phyloP scores from a whole-genome alignment of 129 eudicot genomes.

The Rutidosis leptorrhynchoides region DNA sequence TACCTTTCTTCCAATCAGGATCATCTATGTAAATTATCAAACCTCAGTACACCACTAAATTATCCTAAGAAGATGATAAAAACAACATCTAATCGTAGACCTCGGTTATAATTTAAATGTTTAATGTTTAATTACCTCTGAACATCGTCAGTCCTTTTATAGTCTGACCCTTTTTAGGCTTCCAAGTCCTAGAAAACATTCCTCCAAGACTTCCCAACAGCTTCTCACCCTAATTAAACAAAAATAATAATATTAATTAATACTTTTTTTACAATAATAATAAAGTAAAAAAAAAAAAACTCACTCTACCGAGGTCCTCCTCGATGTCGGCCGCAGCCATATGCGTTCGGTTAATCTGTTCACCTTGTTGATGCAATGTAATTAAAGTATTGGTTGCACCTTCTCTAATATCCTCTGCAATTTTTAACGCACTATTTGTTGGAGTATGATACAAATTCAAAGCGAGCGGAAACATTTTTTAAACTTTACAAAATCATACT shows the following conservation, averaged over 20 bases:
- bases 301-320: conserved; percentile 87
- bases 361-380: conserved; percentile 90
- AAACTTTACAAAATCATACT: no score
- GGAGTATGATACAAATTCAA: no score
- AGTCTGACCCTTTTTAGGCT: conserved; percentile 80
- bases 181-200: conserved; percentile 88
- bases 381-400: conserved; percentile 82
- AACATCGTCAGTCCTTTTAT: conserved; percentile 62
- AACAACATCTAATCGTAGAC: conserved; percentile 2
- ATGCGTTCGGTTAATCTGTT: conserved; percentile 86
- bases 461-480: no score
- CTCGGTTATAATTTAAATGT: no score
- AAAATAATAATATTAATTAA: no score
- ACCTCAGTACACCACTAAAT: conserved; percentile 11
- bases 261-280: no score
- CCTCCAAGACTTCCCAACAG: conserved; percentile 99
- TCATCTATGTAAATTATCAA: conserved; percentile 50
- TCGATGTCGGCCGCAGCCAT: conserved; percentile 84
- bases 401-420: conserved; percentile 87
- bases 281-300: conserved; percentile 21
- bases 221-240: conserved; percentile 73
- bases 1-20: conserved; percentile 67
- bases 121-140: conserved; percentile 53
- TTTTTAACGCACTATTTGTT: conserved; percentile 64
- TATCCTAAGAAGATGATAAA: conserved; percentile 1